Conservation (phyloP, 148 eudicot species). For the Cornus suecica region DNA sequence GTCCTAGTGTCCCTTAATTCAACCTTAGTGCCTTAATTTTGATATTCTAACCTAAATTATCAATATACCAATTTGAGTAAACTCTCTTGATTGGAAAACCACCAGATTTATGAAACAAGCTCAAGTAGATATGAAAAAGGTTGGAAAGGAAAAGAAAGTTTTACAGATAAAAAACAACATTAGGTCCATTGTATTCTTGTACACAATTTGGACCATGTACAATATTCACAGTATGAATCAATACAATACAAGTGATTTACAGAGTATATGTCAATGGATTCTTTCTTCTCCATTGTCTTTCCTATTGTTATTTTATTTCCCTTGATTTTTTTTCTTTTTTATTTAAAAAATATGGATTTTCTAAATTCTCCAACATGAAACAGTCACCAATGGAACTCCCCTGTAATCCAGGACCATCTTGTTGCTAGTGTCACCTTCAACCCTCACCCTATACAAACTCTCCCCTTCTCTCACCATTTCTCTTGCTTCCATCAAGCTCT, state of each 20-base stretch:
- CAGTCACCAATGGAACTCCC: slow-evolving; percentile 27
- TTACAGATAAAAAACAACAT: too few relatives aligned
- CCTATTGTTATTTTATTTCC: not conserved
- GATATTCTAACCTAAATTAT: too few relatives aligned
- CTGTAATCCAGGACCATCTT: slow-evolving; percentile 34
- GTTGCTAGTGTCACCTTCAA: slow-evolving; percentile 24
- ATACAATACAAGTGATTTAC: not conserved
- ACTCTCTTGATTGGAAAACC: too few relatives aligned
- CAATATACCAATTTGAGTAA: too few relatives aligned
- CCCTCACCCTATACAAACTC: slow-evolving; percentile 18
- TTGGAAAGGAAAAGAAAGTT: too few relatives aligned
- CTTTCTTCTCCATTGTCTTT: not conserved
- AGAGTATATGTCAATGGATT: not conserved
- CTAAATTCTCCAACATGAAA: slow-evolving; percentile 26
- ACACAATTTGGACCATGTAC: not conserved
- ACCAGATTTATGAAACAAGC: too few relatives aligned
- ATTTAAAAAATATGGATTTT: not conserved
- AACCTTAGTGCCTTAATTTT: too few relatives aligned
- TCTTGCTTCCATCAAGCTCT: slow-evolving; percentile 24
- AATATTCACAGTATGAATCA: not conserved
- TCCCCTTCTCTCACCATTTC: slow-evolving; percentile 24
- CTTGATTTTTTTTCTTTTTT: not conserved
- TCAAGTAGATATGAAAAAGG: too few relatives aligned
- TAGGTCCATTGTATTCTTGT: not conserved
- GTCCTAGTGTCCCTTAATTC: too few relatives aligned